Evolutionary conservation across 2,329 filamentous ascomycete genomes (phyloP), one percentile per base, ranked within the genome.

Genomic region (Fusarium tupiense): DNA sequence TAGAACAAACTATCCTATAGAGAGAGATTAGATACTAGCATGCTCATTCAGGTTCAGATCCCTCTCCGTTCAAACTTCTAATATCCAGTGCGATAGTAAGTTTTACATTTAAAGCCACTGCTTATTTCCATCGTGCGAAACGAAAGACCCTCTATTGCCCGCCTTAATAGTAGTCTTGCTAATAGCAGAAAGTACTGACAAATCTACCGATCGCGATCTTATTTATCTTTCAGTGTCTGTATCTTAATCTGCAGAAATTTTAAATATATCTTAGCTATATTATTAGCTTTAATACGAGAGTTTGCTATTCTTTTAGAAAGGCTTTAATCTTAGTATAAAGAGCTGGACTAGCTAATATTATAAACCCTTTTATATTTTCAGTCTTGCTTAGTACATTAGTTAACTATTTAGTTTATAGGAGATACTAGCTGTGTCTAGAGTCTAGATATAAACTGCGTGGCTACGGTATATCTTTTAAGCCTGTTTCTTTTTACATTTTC

Each of bases 291-390:
- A 17, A 14, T 20, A 5, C 16, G 6, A 3, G 16, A 4, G 8
- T 20, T 7, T 14, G 1, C 3, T 14, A 8, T 16, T 8, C 4
- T 37, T 14, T 37, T n/a, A 24, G 14, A 35, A 1, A 24, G 2
- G 12, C 5, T 19, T 19, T 20, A 26, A 9, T 37, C 4, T 6
- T 7, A 31, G 46, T 2, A 31, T 5, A 7, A 49, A n/a, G 3
- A 17, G 13, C 9, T 8, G 6, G 6, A 12, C 8, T 3, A 29
- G 4, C 5, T 4, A 2, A 7, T 16, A 1, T 10, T 17, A 17
- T 13, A 17, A 17, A 31, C 17, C 14, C 10, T 50, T 50, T 31
- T 4, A 14, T 12, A 1, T 12, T 31, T 14, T 31, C 7, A 1
- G 6, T 29, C 14, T 7, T 8, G 4, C 44, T 16, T 4, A 7